These are phyloP conservation scores for Glaciozyma martinii DNA, from an alignment of 768 basidiomycete species.

Conservation along the genomic window DNA sequence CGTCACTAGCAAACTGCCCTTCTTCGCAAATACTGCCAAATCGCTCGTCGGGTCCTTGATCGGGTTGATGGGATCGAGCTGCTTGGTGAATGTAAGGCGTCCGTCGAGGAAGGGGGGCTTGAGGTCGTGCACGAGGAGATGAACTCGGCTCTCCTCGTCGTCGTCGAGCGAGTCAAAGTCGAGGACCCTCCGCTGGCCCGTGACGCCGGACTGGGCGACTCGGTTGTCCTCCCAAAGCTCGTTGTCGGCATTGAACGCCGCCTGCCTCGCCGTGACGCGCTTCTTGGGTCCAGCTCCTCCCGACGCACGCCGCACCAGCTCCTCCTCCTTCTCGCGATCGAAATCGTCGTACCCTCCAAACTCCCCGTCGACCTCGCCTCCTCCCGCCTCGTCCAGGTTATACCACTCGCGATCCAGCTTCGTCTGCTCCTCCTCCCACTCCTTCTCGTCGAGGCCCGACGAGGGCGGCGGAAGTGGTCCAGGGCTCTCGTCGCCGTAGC, in stretches of 20 bases:
- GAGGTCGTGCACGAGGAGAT: conserved; percentile 92
- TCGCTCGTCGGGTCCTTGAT: conserved; percentile 88
- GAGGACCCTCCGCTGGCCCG: conserved; percentile 56
- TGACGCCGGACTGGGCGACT: conserved; percentile 91
- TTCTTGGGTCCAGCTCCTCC: conserved; percentile 46
- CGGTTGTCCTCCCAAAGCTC: conserved; percentile 98
- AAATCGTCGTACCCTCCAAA: conserved; percentile 89
- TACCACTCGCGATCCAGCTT: conserved; percentile 94
- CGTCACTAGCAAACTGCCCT: conserved; percentile 86
- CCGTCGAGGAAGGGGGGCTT: conserved; percentile 98
- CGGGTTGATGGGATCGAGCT: conserved; percentile 93
- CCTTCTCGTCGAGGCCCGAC: conserved; percentile 42
- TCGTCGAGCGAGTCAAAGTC: conserved; percentile 87
- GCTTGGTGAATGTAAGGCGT: conserved; percentile 87
- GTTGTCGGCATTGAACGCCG: conserved; percentile 97
- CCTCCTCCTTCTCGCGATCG: conserved; percentile 38
- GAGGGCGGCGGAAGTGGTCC: conserved; percentile 25
- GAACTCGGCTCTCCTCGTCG: conserved; percentile 84
- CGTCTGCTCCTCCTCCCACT: conserved; percentile 97
- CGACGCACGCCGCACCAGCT: conserved; percentile 37
- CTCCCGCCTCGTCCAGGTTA: conserved; percentile 70
- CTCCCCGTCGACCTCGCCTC: conserved; percentile 77
- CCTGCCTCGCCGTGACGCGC: conserved; percentile 85
- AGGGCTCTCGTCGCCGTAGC: conserved; percentile 32
- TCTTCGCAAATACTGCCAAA: conserved; percentile 91